These are phyloP conservation scores for Aspergillus versicolor DNA, from an alignment of 2,329 filamentous ascomycete species.

Conservation along the genomic window DNA sequence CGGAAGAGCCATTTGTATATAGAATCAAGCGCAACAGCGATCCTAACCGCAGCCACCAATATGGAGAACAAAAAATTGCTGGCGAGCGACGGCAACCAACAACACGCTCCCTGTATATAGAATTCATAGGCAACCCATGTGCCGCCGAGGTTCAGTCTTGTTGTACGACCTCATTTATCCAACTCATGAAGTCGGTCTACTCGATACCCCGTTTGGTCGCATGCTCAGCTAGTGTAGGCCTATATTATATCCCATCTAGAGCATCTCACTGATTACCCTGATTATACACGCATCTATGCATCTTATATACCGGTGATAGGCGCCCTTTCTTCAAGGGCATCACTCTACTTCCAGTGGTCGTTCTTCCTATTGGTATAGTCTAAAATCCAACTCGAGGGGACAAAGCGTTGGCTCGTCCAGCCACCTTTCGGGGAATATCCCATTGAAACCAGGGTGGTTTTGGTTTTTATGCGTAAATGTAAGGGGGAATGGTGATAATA, in stretches of 20 bases:
- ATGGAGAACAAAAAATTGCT: neutral
- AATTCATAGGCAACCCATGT: neutral
- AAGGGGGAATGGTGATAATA: no score
- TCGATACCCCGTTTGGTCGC: neutral
- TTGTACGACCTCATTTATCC: conserved; percentile 6
- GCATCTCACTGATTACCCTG: neutral
- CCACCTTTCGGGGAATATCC: neutral
- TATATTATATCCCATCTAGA: neutral
- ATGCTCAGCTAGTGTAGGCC: neutral
- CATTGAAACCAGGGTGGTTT: neutral
- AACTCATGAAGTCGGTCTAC: neutral
- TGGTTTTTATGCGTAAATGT: neutral
- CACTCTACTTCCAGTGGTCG: neutral
- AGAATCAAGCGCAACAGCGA: neutral
- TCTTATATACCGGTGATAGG: neutral
- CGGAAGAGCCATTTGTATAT: conserved; percentile 6
- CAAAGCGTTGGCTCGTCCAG: neutral
- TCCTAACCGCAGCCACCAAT: neutral
- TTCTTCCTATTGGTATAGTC: neutral
- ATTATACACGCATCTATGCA: no score
- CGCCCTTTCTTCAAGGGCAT: neutral
- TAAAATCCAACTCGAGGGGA: neutral
- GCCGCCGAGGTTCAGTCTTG: conserved; percentile 1
- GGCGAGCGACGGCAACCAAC: neutral
- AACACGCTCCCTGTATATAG: conserved; percentile 3